Conservation (phyloP, 129 eudicot species). For the Chrysanthemum seticuspe region DNA sequence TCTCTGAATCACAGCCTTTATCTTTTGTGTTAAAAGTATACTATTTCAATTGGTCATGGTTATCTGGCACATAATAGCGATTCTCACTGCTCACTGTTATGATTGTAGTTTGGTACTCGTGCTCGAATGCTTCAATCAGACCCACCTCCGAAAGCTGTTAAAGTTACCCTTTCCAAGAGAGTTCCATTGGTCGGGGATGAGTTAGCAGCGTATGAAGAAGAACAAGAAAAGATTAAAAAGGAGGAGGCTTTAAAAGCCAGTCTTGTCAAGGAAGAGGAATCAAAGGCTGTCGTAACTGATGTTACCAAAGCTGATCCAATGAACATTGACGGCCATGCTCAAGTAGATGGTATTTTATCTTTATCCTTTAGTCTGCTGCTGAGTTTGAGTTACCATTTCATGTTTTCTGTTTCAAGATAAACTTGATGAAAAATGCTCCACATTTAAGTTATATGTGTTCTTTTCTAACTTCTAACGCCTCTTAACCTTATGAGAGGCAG, state of each 20-base stretch:
- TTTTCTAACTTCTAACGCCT: too few relatives aligned
- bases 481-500: too few relatives aligned
- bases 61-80: not conserved
- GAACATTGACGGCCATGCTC: slow-evolving; percentile 65
- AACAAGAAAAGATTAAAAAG: slow-evolving; percentile 66
- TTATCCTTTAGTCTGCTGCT: not conserved
- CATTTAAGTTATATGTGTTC: not conserved
- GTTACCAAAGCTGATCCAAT: slow-evolving; percentile 57
- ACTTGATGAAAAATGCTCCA: not conserved
- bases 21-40: not conserved
- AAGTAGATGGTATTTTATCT: slow-evolving; percentile 54
- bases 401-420: not conserved
- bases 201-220: slow-evolving; percentile 95
- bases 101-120: slow-evolving; percentile 71
- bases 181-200: slow-evolving; percentile 95
- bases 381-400: not conserved
- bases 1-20: not conserved
- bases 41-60: not conserved
- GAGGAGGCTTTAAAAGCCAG: slow-evolving; percentile 92
- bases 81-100: slow-evolving; percentile 4
- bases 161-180: slow-evolving; percentile 85
- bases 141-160: slow-evolving; percentile 99
- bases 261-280: slow-evolving; percentile 76
- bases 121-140: slow-evolving; percentile 99
- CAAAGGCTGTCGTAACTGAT: slow-evolving; percentile 57